Base-by-base conservation (phyloP, 768 basidiomycete genomes). In the Phylloporus sp. region DNA sequence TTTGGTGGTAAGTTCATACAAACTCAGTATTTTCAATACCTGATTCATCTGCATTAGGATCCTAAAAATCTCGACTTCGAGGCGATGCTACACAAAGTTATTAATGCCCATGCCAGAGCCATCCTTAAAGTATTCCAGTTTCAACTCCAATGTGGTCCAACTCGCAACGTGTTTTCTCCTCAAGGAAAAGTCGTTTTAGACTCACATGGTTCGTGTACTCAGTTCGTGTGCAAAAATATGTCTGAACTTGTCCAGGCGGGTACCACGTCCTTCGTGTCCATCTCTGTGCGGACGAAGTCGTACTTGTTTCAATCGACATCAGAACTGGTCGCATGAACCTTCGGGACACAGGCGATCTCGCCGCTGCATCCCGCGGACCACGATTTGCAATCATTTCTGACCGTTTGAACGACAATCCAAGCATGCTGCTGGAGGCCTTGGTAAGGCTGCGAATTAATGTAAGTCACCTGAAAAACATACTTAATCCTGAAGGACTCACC, bases 311-410 rank as follows among this genome's bases (percentile, higher is more conserved):
- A 4, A 80, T 95, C 35, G 92, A 95, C 58, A 70, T 84, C 5
- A 76, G 91, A 56, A 92, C 88, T 0, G 93, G 93, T 6, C 80
- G 82, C 29, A 70, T 95, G 55, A 86, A 80, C 54, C 74, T 95
- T 42, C 78, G 84, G 22, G 92, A 95, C 66, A 86, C 84, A 3
- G 91, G 91, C 7, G 87, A 88, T 61, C 79, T 91, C 20, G 84
- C 86, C 2, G 82, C 86, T 10, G 83, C 86, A 26, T 82, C 85
- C 22, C 77, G 88, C 29, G 86, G 80, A 1, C 80, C 80, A n/a
- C 77, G 80, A 27, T 88, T 90, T 61, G 72, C 76, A 5, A 59
- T 68, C 6, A 66, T 85, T 36, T 79, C 83, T 0, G 80, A 83
- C 9, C 76, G 72, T 51, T 63, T 94, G 50, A 94, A 93, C 51